These are phyloP conservation scores for Aspergillus heteromorphus DNA, from an alignment of 495 filamentous ascomycete genomes.

Conservation along the genomic window DNA sequence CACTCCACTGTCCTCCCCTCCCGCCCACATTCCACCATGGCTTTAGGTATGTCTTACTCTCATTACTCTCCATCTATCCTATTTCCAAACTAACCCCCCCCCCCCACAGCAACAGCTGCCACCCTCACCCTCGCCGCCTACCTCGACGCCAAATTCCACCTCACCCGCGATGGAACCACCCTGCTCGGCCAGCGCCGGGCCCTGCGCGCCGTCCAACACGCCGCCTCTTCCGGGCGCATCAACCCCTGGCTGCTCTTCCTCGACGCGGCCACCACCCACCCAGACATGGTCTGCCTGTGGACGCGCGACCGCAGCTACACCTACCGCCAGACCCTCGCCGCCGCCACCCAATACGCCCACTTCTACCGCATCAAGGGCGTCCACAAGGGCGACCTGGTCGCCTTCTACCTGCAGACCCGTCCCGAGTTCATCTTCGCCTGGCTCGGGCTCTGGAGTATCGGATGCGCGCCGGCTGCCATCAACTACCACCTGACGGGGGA, in stretches of 20 bases:
- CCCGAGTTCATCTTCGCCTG: conserved; percentile 63
- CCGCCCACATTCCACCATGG: not conserved
- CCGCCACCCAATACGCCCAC: conserved; percentile 56
- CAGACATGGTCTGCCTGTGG: conserved; percentile 57
- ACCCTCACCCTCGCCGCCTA: conserved; percentile 51
- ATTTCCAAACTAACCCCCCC: too few relatives aligned
- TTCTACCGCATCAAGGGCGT: conserved; percentile 60
- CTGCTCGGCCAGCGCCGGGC: conserved; percentile 27
- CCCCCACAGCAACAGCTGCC: conserved; percentile 36
- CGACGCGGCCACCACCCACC: conserved; percentile 42
- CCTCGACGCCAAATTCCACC: conserved; percentile 63
- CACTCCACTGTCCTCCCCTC: not conserved
- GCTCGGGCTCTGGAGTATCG: conserved; percentile 58
- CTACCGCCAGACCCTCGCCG: conserved; percentile 51
- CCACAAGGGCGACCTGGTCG: conserved; percentile 59
- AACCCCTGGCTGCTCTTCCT: conserved; percentile 66
- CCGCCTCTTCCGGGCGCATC: conserved; percentile 39
- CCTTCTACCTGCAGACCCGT: conserved; percentile 64
- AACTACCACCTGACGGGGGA: conserved; percentile 67
- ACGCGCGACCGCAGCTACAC: conserved; percentile 59
- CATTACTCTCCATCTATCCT: not conserved
- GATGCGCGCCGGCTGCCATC: conserved; percentile 63
- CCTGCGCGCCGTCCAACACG: conserved; percentile 32
- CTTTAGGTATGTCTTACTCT: not conserved
- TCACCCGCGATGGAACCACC: conserved; percentile 52